These are phyloP conservation scores for Aspergillus sp. DNA, from an alignment of 2,329 filamentous ascomycete species.

Conservation along the genomic window DNA sequence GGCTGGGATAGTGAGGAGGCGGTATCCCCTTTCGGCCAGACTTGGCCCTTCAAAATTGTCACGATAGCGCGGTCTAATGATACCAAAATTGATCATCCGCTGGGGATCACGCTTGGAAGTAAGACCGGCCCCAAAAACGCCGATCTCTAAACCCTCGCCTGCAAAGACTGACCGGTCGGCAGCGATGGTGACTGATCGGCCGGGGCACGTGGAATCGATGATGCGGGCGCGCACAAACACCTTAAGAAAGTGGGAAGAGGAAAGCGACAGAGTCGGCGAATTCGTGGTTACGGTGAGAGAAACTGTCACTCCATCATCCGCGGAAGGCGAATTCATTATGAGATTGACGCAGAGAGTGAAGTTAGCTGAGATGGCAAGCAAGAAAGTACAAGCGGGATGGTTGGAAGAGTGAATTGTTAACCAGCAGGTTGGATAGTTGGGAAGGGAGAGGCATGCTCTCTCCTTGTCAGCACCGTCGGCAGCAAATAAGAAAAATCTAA, in stretches of 20 bases:
- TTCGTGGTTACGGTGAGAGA: not conserved
- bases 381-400: not conserved
- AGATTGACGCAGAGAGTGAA: not conserved
- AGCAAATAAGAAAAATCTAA: too few relatives aligned
- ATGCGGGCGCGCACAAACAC: not conserved
- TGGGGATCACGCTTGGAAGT: too few relatives aligned
- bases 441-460: too few relatives aligned
- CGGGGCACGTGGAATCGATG: not conserved
- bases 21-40: not conserved
- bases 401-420: too few relatives aligned
- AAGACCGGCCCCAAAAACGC: not conserved
- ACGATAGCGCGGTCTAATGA: not conserved
- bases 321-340: not conserved
- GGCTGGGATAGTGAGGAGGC: not conserved
- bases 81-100: not conserved
- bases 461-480: too few relatives aligned
- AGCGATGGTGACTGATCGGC: not conserved
- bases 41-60: not conserved
- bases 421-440: too few relatives aligned
- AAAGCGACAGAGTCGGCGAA: not conserved
- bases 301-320: not conserved
- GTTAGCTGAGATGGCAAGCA: not conserved
- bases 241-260: not conserved
- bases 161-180: not conserved
- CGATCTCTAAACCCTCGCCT: not conserved